Evolutionary conservation across 331 rosid genomes (phyloP).

Genomic region (Quercus phellos): DNA sequence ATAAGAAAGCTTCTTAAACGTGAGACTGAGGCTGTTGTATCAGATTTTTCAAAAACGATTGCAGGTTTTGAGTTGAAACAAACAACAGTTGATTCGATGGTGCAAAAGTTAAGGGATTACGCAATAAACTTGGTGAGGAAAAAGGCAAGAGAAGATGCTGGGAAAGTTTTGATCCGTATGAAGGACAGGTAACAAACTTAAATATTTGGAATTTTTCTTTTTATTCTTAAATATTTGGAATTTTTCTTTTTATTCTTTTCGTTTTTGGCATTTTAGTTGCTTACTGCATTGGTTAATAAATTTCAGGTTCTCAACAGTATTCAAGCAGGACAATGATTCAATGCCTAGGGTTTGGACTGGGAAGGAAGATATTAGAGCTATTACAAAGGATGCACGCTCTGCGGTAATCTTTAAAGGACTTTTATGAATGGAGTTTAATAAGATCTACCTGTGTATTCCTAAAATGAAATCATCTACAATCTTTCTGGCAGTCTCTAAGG

Average conservation of each 20-base stretch:
- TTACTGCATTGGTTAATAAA: constrained; percentile 12
- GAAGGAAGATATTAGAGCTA: constrained; percentile 72
- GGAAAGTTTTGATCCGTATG: constrained; percentile 70
- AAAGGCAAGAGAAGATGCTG: constrained; percentile 82
- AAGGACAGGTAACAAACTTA: constrained; percentile 65
- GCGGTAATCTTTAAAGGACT: constrained; percentile 37
- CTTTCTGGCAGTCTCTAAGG: constrained; percentile 62
- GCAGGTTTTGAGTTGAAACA: constrained; percentile 74
- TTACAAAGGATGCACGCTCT: constrained; percentile 69
- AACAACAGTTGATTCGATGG: constrained; percentile 44
- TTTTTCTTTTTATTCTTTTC: not conserved
- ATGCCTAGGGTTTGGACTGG: constrained; percentile 92
- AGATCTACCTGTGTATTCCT: not conserved
- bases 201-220: not conserved
- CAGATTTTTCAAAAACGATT: constrained; percentile 40
- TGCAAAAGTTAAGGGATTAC: constrained; percentile 44
- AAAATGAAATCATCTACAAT: constrained; percentile 14
- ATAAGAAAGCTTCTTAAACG: constrained; percentile 64
- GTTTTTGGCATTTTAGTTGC: constrained; percentile 9
- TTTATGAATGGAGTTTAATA: not conserved
- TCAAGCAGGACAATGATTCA: constrained; percentile 77
- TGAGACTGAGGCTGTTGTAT: constrained; percentile 53
- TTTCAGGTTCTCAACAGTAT: constrained; percentile 80
- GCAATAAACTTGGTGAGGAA: constrained; percentile 70
- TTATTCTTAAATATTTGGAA: not conserved